Evolutionary conservation across 2,329 filamentous ascomycete genomes (phyloP).

Genomic region (Cyphellophora europaea): DNA sequence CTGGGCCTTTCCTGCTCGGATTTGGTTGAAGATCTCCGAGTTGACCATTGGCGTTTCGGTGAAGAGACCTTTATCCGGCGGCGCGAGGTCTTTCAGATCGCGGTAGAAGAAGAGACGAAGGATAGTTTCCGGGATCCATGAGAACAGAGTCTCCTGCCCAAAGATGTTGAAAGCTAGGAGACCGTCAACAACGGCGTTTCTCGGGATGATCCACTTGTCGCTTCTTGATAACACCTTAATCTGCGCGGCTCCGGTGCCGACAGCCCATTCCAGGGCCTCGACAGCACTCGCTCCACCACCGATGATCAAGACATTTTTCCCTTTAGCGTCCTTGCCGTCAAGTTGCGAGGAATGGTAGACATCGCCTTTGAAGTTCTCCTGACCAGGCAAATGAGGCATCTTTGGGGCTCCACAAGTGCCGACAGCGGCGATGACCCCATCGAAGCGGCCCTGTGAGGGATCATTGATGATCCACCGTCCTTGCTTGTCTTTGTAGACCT

Average conservation of each 20-base stretch:
- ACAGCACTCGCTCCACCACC: slow-evolving; percentile 74
- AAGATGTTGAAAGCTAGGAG: slow-evolving; percentile 71
- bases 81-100: slow-evolving; percentile 65
- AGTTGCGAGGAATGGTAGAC: slow-evolving; percentile 69
- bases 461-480: slow-evolving; percentile 74
- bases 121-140: slow-evolving; percentile 68
- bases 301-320: slow-evolving; percentile 66
- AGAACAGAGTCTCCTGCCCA: slow-evolving; percentile 65
- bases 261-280: slow-evolving; percentile 72
- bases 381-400: slow-evolving; percentile 59
- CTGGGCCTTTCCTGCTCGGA: slow-evolving; percentile 60
- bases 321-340: slow-evolving; percentile 62
- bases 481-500: slow-evolving; percentile 57
- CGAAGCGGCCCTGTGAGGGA: slow-evolving; percentile 59
- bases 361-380: slow-evolving; percentile 61
- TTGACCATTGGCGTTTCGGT: slow-evolving; percentile 84
- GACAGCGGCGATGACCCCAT: slow-evolving; percentile 68
- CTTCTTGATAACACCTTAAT: slow-evolving; percentile 66
- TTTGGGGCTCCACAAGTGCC: slow-evolving; percentile 75
- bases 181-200: slow-evolving; percentile 65
- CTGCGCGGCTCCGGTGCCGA: slow-evolving; percentile 55
- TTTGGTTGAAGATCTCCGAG: slow-evolving; percentile 65
- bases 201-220: slow-evolving; percentile 81
- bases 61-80: slow-evolving; percentile 61
- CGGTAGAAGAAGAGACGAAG: slow-evolving; percentile 74